phyloP scores from a whole-genome alignment of 495 filamentous ascomycete genomes.

The Ascobolus immersus region DNA sequence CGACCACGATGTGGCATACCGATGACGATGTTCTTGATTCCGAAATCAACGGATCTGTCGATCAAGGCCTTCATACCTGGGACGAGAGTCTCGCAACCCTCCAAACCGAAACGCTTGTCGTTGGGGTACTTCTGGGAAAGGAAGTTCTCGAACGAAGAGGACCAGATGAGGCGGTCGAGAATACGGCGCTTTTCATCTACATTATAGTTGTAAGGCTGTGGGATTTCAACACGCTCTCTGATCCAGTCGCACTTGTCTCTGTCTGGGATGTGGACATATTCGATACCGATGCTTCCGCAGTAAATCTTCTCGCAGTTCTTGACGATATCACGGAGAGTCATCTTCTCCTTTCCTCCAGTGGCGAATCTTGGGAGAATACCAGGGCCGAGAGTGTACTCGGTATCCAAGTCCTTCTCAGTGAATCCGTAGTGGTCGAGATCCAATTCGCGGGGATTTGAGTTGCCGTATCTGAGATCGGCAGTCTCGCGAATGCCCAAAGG shows the following conservation, averaged over 20 bases:
- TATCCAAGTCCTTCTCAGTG: constrained; percentile 77
- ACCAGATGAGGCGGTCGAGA: constrained; percentile 92
- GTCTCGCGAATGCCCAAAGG: constrained; percentile 79
- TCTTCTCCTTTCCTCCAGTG: constrained; percentile 64
- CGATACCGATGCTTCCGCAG: constrained; percentile 85
- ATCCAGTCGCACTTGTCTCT: constrained; percentile 97
- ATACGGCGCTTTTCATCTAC: constrained; percentile 94
- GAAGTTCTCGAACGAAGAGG: constrained; percentile 85
- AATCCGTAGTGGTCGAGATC: constrained; percentile 83
- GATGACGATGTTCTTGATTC: constrained; percentile 95
- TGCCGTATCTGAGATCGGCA: constrained; percentile 52
- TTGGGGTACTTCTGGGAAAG: constrained; percentile 93
- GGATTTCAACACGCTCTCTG: constrained; percentile 76
- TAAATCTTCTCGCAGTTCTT: constrained; percentile 81
- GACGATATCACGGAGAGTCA: constrained; percentile 89
- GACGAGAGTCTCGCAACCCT: constrained; percentile 86
- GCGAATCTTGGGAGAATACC: constrained; percentile 90
- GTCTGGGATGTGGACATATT: constrained; percentile 97
- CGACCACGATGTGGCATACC: constrained; percentile 98
- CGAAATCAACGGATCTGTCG: constrained; percentile 91
- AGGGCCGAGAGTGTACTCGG: constrained; percentile 75
- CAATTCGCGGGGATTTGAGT: constrained; percentile 73
- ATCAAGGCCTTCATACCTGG: constrained; percentile 99
- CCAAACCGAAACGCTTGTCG: constrained; percentile 95
- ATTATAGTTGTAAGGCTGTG: constrained; percentile 80